A percentile compares a stretch with the other conserved stretches of the same genome.
These are phyloP conservation scores for Xylaria sp. DNA, from an alignment of 2,329 filamentous ascomycete species.

Conservation along the genomic window DNA sequence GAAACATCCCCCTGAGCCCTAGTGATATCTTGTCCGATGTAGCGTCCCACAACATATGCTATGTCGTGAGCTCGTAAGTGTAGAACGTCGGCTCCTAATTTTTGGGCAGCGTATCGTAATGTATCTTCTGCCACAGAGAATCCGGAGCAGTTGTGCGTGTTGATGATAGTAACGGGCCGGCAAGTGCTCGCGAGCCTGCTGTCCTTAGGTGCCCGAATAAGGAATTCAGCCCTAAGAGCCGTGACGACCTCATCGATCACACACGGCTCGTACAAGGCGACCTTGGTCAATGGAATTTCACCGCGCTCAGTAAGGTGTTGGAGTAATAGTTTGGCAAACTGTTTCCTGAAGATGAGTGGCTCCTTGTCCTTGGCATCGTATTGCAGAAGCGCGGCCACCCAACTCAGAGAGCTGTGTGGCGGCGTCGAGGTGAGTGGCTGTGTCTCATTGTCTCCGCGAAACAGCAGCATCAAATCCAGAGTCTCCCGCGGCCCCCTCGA, in stretches of 20 bases:
- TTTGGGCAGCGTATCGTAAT: conserved; percentile 69
- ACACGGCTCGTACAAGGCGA: conserved; percentile 37
- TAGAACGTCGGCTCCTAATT: conserved; percentile 73
- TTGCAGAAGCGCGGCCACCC: conserved; percentile 15
- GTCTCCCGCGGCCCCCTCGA: not conserved
- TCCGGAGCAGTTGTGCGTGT: conserved; percentile 44
- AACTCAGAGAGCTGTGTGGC: conserved; percentile 2
- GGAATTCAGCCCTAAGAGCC: conserved; percentile 44
- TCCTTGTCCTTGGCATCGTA: not conserved
- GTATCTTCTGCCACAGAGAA: conserved; percentile 41
- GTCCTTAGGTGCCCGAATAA: conserved; percentile 43
- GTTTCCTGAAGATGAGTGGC: not conserved
- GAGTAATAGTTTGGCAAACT: conserved; percentile 25
- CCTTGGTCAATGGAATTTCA: conserved; percentile 28
- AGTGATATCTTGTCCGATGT: conserved; percentile 71
- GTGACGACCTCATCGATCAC: conserved; percentile 43
- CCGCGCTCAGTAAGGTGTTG: conserved; percentile 12
- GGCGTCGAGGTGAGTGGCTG: conserved; percentile 16
- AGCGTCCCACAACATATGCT: conserved; percentile 74
- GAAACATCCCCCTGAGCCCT: conserved; percentile 60
- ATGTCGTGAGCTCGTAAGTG: conserved; percentile 76
- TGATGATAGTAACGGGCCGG: conserved; percentile 47
- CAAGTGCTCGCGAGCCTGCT: conserved; percentile 42
- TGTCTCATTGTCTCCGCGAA: conserved; percentile 6
- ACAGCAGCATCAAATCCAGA: no score